phyloP scores from a whole-genome alignment of 768 basidiomycete genomes.

The Botryobasidium botryosum region DNA sequence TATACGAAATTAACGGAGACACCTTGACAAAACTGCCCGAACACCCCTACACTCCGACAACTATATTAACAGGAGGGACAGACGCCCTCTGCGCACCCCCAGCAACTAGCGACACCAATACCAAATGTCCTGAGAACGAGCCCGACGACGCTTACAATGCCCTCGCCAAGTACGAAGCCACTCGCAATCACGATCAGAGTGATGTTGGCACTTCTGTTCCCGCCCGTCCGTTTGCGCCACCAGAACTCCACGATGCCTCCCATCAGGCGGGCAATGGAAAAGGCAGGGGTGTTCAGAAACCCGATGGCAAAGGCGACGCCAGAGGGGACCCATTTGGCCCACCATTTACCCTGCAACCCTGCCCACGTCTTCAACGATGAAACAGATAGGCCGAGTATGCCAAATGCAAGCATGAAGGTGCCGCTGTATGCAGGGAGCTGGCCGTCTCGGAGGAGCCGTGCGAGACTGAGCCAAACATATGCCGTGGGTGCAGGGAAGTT shows the following conservation, averaged over 20 bases:
- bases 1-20: no score
- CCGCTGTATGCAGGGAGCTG: constrained; percentile 60
- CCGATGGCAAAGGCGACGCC: constrained; percentile 93
- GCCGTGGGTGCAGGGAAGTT: constrained; percentile 94
- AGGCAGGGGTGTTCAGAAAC: constrained; percentile 89
- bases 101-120: constrained; percentile 62
- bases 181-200: constrained; percentile 75
- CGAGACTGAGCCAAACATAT: constrained; percentile 78
- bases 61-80: no score
- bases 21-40: no score
- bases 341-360: constrained; percentile 29
- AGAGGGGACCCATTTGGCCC: constrained; percentile 72
- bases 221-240: constrained; percentile 35
- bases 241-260: constrained; percentile 71
- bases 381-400: constrained; percentile 46
- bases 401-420: constrained; percentile 67
- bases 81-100: no score
- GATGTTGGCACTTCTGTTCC: constrained; percentile 24
- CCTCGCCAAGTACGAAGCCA: constrained; percentile 93
- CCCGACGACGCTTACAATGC: constrained; percentile 69
- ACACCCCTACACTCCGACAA: no score
- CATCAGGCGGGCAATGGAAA: constrained; percentile 78
- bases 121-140: constrained; percentile 59
- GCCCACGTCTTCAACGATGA: constrained; percentile 52
- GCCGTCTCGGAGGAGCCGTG: constrained; percentile 62